Evolutionary conservation across 352 stramenopile species (phyloP).

Genomic region (Globisporangium ultimum): DNA sequence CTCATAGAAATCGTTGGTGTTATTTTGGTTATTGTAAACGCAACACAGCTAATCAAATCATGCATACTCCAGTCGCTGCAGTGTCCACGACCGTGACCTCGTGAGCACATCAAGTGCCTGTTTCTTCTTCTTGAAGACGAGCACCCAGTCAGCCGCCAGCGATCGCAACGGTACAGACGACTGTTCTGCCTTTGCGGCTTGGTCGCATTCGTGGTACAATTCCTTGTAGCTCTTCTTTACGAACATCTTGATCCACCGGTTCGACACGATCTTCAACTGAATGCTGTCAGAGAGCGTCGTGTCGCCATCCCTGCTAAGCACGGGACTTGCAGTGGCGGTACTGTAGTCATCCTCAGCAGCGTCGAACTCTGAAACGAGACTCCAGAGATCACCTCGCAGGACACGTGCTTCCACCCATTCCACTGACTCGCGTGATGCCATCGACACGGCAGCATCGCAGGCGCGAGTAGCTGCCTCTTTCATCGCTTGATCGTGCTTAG

Average conservation of each 20-base stretch:
- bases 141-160: slow-evolving; percentile 35
- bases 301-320: not conserved
- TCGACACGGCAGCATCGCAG: slow-evolving; percentile 43
- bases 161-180: slow-evolving; percentile 1
- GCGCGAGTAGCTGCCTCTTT: slow-evolving; percentile 33
- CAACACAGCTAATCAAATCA: not conserved
- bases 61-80: slow-evolving; percentile 37
- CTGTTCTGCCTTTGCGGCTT: slow-evolving; percentile 1
- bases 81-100: slow-evolving; percentile 28
- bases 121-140: slow-evolving; percentile 39
- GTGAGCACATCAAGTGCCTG: slow-evolving; percentile 46
- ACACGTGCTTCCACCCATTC: slow-evolving; percentile 36
- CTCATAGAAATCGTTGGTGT: not conserved
- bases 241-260: slow-evolving; percentile 56
- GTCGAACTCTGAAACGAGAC: slow-evolving; percentile 37
- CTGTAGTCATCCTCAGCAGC: slow-evolving; percentile 47
- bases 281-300: slow-evolving; percentile 22
- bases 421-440: slow-evolving; percentile 20
- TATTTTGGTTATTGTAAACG: not conserved
- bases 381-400: slow-evolving; percentile 51
- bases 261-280: slow-evolving; percentile 38
- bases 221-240: slow-evolving; percentile 36
- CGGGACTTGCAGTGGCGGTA: not conserved
- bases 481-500: slow-evolving; percentile 28
- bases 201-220: slow-evolving; percentile 31